Evolutionary conservation across 2,329 filamentous ascomycete genomes (phyloP).

Genomic region (Paraphaeosphaeria minitans): DNA sequence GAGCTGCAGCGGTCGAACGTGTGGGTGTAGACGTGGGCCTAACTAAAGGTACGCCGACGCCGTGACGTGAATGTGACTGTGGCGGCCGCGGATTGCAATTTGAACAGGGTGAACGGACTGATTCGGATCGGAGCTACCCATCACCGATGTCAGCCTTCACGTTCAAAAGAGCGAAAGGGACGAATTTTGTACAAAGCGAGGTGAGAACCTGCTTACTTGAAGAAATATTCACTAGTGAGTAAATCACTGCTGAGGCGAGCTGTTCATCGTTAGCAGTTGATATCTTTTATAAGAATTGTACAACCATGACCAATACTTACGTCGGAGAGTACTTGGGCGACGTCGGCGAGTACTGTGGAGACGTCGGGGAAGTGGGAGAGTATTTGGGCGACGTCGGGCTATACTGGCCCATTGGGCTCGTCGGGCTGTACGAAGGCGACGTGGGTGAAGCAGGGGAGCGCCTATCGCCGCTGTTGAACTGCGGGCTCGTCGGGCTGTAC

Average conservation of each 20-base stretch:
- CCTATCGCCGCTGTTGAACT: slow-evolving; percentile 44
- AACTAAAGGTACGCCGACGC: slow-evolving; percentile 43
- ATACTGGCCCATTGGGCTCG: slow-evolving; percentile 60
- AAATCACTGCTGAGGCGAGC: slow-evolving; percentile 44
- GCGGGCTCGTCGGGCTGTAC: slow-evolving; percentile 61
- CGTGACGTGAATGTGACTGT: slow-evolving; percentile 17
- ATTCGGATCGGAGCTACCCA: slow-evolving; percentile 27
- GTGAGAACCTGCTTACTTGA: slow-evolving; percentile 41
- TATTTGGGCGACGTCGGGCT: slow-evolving; percentile 47
- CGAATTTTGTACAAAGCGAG: slow-evolving; percentile 43
- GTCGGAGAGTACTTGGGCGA: slow-evolving; percentile 51
- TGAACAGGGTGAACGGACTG: slow-evolving; percentile 17
- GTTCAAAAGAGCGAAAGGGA: slow-evolving; percentile 28
- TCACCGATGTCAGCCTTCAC: slow-evolving; percentile 40
- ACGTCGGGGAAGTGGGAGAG: slow-evolving; percentile 35
- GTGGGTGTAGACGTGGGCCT: slow-evolving; percentile 40
- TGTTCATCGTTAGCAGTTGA: slow-evolving; percentile 29
- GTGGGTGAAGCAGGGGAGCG: slow-evolving; percentile 63
- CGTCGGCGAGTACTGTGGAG: slow-evolving; percentile 42
- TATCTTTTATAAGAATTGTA: slow-evolving; percentile 14
- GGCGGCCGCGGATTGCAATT: slow-evolving; percentile 18
- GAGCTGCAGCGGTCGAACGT: slow-evolving; percentile 12
- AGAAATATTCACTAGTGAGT: slow-evolving; percentile 12
- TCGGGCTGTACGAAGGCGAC: slow-evolving; percentile 74
- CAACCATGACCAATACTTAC: slow-evolving; percentile 48